Base-by-base conservation (phyloP, 306 rosid genomes). In the Lathyrus sativus region DNA sequence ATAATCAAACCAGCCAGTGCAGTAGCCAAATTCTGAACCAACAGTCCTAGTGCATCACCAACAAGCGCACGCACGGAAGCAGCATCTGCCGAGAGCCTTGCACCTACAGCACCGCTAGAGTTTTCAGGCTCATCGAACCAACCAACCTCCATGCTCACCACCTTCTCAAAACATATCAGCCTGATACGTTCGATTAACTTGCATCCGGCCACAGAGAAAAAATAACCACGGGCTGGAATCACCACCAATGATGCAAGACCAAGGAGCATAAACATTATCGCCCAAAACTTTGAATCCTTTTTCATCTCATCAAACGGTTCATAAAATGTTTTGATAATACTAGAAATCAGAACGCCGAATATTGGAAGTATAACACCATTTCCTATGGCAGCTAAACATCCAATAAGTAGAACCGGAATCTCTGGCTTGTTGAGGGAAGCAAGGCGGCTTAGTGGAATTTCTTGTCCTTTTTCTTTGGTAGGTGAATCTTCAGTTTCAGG, bases 401-500 rank as follows among this genome's bases (percentile, higher is more conserved):
- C 96, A 46, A 87, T 6, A 3, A 91, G 17, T 35, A 91, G 78
- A 31, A 79, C 82, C 7, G 88, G 97, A 53, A 91, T 87, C 88
- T 91, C 97, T 19, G 96, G 97, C 82, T 89, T 91, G 88, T 91
- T 91, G 22, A 89, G 90, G 77, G 85, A 66, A 57, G 87, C 95
- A 42, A 91, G 87, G 83, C 96, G 97, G 55, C 79, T 42, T 10
- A 91, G 78, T 3, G 95, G 78, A 66, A 89, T 85, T 14, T 75
- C 50, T 37, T 77, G 86, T 64, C 29, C 50, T 69, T 77, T 3
- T 73, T 86, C 69, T 48, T 64, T 57, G 42, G 68, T 59, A 60
- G 74, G 74, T 46, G 73, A 31, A 7, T 72, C 81, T 41, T 62
- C 77, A 13, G 2, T 43, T 12, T 83, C 73, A 26, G 62, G 73